These are phyloP conservation scores for Carex littledalei DNA, from an alignment of 176 grass and related monocot species.

Conservation along the genomic window DNA sequence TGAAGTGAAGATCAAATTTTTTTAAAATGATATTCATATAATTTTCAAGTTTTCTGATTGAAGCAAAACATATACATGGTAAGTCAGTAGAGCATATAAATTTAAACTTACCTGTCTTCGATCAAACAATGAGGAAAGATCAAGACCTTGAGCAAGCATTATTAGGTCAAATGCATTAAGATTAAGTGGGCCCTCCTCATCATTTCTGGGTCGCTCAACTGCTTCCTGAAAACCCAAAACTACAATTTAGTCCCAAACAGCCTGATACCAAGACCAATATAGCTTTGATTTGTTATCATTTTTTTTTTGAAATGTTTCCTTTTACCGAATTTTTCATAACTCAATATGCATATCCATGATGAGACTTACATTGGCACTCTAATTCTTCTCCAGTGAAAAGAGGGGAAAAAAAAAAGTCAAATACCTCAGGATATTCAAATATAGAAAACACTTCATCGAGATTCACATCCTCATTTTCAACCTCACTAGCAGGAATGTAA, in stretches of 20 bases:
- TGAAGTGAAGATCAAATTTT: not conserved
- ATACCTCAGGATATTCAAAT: slow-evolving; percentile 86
- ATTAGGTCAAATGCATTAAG: slow-evolving; percentile 99
- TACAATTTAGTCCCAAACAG: slow-evolving; percentile 10
- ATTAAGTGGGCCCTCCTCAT: slow-evolving; percentile 66
- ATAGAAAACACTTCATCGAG: slow-evolving; percentile 84
- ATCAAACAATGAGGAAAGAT: slow-evolving; percentile 86
- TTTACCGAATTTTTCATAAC: not conserved
- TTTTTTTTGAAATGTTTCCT: not conserved
- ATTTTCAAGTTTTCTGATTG: not conserved
- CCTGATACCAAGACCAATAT: slow-evolving; percentile 1
- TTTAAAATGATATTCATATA: not conserved
- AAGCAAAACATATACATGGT: not conserved
- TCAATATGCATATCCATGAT: not conserved
- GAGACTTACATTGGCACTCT: not conserved
- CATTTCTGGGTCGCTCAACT: slow-evolving; percentile 41
- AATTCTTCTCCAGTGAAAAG: not conserved
- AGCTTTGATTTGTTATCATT: not conserved
- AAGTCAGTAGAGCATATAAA: not conserved
- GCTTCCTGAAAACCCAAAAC: slow-evolving; percentile 48
- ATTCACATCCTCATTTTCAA: slow-evolving; percentile 82
- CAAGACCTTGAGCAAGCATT: slow-evolving; percentile 82
- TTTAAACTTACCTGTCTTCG: slow-evolving; percentile 57
- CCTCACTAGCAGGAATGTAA: slow-evolving; percentile 60
- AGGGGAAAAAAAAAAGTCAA: not conserved